Percentiles rank a stretch among this genome's conserved stretches.
These are phyloP conservation scores for Trichophyton benhamiae DNA, from an alignment of 2,329 filamentous ascomycete species.

Conservation along the genomic window DNA sequence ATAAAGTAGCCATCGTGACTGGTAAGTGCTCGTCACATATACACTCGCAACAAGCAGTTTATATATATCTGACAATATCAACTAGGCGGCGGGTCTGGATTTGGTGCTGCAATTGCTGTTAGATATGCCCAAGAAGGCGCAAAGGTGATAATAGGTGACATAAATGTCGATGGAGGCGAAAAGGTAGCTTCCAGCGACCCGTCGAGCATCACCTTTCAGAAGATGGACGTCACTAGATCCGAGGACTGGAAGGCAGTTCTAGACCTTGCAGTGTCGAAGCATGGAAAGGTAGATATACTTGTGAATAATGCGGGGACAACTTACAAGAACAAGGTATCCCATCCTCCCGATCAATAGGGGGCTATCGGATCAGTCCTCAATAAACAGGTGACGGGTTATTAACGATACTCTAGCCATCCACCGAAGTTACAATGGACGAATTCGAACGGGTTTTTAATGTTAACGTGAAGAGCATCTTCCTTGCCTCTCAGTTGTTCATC, in stretches of 20 bases:
- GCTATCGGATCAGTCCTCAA: neutral
- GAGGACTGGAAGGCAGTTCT: constrained; percentile 25
- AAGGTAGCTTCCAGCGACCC: constrained; percentile 23
- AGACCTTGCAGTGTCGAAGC: constrained; percentile 21
- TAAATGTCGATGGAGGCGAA: constrained; percentile 27
- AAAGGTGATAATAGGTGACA: constrained; percentile 32
- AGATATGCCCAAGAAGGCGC: constrained; percentile 32
- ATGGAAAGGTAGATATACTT: constrained; percentile 31
- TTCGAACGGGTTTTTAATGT: constrained; percentile 35
- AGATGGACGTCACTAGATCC: constrained; percentile 25
- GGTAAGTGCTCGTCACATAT: constrained; percentile 19
- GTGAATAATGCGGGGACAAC: constrained; percentile 38
- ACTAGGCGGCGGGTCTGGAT: constrained; percentile 31
- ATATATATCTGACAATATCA: neutral
- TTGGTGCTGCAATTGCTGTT: constrained; percentile 31
- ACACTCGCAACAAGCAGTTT: no score
- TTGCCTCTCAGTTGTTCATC: constrained; percentile 25
- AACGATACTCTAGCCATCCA: constrained; percentile 22
- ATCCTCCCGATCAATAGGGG: neutral
- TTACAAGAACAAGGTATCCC: constrained; percentile 29
- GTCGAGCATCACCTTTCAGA: constrained; percentile 21
- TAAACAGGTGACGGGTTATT: neutral
- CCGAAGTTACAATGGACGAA: constrained; percentile 32
- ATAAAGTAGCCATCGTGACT: constrained; percentile 37
- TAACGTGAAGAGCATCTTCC: constrained; percentile 34